Conservation (phyloP, 2,329 filamentous ascomycete species). For the Trichocomaceae sp. region DNA sequence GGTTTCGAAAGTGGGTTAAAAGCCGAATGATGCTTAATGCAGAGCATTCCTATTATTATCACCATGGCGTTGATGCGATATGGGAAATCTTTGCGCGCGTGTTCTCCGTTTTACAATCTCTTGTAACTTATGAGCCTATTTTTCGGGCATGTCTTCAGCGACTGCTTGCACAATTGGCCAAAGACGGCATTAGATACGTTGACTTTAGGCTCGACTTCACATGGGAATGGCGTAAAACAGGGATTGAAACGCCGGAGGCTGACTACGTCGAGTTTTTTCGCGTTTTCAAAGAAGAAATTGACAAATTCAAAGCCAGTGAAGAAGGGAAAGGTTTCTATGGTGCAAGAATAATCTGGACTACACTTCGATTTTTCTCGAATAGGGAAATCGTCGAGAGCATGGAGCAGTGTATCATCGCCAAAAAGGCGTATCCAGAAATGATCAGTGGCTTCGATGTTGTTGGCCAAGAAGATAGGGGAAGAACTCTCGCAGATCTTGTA, state of each 20-base stretch:
- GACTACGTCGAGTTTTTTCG: conserved; percentile 65
- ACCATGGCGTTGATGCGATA: conserved; percentile 74
- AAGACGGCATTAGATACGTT: conserved; percentile 77
- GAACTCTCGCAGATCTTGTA: conserved; percentile 67
- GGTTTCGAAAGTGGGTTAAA: conserved; percentile 72
- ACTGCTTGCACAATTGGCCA: conserved; percentile 64
- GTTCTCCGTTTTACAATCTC: conserved; percentile 65
- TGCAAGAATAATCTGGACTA: conserved; percentile 76
- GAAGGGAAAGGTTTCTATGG: conserved; percentile 78
- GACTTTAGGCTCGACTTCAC: conserved; percentile 74
- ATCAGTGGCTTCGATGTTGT: conserved; percentile 86
- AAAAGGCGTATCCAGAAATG: conserved; percentile 68
- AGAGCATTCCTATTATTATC: conserved; percentile 68
- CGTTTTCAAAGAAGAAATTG: conserved; percentile 70
- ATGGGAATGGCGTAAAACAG: conserved; percentile 61
- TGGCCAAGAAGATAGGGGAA: conserved; percentile 75
- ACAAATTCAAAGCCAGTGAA: conserved; percentile 63
- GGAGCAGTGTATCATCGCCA: conserved; percentile 79
- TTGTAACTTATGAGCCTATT: conserved; percentile 87
- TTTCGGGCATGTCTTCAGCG: conserved; percentile 68
- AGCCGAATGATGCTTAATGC: conserved; percentile 64
- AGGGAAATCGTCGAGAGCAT: conserved; percentile 68
- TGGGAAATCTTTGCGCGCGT: conserved; percentile 75
- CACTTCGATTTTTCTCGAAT: conserved; percentile 58
- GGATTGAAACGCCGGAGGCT: conserved; percentile 57